phyloP scores from a whole-genome alignment of 2,329 filamentous ascomycete species.

The Epichloe coenophiala region DNA sequence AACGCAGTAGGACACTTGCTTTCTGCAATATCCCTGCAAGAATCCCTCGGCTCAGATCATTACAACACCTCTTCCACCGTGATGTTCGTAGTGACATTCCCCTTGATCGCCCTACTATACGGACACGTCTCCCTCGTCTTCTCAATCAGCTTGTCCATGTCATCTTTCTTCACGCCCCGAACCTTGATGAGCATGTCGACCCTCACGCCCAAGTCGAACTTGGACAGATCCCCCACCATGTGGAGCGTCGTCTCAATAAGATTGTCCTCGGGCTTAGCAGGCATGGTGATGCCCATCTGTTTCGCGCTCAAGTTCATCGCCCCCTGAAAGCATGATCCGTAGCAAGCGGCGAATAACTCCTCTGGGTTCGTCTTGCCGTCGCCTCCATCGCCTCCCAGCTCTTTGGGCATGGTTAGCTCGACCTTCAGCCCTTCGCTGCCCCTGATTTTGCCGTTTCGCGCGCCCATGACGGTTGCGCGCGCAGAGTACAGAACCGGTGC shows the following conservation, averaged over 20 bases:
- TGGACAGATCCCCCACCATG: constrained; percentile 28
- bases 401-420: constrained; percentile 29
- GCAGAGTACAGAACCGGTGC: constrained; percentile 25
- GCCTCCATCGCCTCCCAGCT: constrained; percentile 25
- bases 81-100: constrained; percentile 14
- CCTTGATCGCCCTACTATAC: constrained; percentile 15
- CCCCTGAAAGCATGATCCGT: constrained; percentile 32
- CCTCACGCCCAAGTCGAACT: constrained; percentile 28
- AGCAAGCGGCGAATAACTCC: constrained; percentile 33
- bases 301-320: constrained; percentile 31
- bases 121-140: constrained; percentile 16
- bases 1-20: no score
- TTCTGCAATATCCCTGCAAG: no score
- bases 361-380: constrained; percentile 31
- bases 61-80: constrained; percentile 6
- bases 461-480: constrained; percentile 23
- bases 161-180: constrained; percentile 13
- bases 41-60: no score
- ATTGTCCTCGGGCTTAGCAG: constrained; percentile 20
- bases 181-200: constrained; percentile 28
- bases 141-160: constrained; percentile 14
- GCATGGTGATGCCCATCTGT: constrained; percentile 26
- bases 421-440: constrained; percentile 15
- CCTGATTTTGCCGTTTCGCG: constrained; percentile 17
- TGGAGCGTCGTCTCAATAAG: constrained; percentile 28